A percentile compares a stretch with the other conserved stretches of the same genome.
These are phyloP conservation scores for Sporothrix euskadiensis DNA, from an alignment of 2,329 filamentous ascomycete genomes.

Conservation along the genomic window DNA sequence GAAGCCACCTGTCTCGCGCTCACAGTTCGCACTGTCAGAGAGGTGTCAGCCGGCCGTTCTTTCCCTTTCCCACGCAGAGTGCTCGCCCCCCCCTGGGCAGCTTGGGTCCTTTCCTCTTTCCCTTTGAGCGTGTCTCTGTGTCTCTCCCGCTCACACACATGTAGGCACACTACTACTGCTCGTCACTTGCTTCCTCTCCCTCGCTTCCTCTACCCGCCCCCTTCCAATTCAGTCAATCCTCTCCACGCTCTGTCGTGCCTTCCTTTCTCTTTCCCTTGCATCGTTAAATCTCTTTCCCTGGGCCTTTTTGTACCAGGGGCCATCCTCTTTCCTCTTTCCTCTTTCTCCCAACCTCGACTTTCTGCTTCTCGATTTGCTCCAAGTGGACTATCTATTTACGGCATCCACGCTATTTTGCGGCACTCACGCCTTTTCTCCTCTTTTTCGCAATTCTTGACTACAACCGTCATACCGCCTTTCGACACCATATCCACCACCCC, in stretches of 20 bases:
- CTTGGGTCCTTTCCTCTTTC: not conserved
- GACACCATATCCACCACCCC: not conserved
- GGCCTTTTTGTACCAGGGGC: not conserved
- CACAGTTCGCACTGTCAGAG: not conserved
- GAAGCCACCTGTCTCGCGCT: not conserved
- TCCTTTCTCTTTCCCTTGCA: not conserved
- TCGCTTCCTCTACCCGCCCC: conserved; percentile 12
- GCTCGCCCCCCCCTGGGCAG: not conserved
- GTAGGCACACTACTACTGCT: not conserved
- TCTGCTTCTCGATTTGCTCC: not conserved
- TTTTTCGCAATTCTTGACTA: not conserved
- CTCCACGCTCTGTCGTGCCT: not conserved
- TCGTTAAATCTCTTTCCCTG: not conserved
- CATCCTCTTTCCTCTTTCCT: not conserved
- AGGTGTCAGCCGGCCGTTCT: not conserved
- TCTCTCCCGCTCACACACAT: not conserved
- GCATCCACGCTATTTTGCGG: not conserved
- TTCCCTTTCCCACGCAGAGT: not conserved
- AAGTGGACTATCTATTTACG: not conserved
- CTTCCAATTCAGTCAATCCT: not conserved
- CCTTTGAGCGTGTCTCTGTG: not conserved
- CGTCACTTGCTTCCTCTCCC: conserved; percentile 19
- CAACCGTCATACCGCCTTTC: conserved; percentile 14
- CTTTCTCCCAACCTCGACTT: not conserved
- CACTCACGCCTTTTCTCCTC: not conserved